phyloP scores from a whole-genome alignment of 2,329 filamentous ascomycete genomes.

The Fusarium virguliforme region DNA sequence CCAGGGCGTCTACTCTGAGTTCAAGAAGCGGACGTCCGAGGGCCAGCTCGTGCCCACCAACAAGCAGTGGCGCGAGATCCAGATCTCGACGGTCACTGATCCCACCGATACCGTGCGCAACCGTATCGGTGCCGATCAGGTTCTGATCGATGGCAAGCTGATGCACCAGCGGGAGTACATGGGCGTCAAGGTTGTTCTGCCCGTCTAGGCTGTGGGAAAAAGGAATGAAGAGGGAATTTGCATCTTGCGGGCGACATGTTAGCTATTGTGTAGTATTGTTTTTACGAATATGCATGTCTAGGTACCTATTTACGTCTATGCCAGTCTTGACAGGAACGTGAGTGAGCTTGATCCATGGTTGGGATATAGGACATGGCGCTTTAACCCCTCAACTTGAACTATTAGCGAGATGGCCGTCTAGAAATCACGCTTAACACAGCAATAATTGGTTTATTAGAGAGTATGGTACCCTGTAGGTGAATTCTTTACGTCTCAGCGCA shows the following conservation, averaged over 20 bases:
- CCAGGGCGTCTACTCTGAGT: constrained; percentile 64
- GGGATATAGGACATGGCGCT: neutral
- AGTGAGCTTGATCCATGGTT: neutral
- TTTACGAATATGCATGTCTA: neutral
- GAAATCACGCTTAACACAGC: too few species aligned
- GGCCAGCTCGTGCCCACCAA: constrained; percentile 63
- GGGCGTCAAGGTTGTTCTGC: constrained; percentile 63
- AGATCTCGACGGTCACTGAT: constrained; percentile 62
- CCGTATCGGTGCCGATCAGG: constrained; percentile 60
- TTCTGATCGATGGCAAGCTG: constrained; percentile 61
- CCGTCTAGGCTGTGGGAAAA: constrained; percentile 53
- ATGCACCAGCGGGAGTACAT: constrained; percentile 65
- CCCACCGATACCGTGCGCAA: constrained; percentile 61
- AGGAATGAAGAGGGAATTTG: neutral
- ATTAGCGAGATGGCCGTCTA: too few species aligned
- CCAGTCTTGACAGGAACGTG: neutral
- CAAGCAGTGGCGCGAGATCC: constrained; percentile 65
- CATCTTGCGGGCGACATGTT: neutral
- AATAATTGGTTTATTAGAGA: too few species aligned
- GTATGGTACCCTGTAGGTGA: too few species aligned
- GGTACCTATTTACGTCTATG: neutral
- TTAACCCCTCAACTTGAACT: too few species aligned
- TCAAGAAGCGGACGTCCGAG: constrained; percentile 59
- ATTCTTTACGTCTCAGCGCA: too few species aligned
- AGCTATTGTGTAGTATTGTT: neutral